Base-by-base conservation (phyloP, 768 basidiomycete species). In the Baorangia bicolor region DNA sequence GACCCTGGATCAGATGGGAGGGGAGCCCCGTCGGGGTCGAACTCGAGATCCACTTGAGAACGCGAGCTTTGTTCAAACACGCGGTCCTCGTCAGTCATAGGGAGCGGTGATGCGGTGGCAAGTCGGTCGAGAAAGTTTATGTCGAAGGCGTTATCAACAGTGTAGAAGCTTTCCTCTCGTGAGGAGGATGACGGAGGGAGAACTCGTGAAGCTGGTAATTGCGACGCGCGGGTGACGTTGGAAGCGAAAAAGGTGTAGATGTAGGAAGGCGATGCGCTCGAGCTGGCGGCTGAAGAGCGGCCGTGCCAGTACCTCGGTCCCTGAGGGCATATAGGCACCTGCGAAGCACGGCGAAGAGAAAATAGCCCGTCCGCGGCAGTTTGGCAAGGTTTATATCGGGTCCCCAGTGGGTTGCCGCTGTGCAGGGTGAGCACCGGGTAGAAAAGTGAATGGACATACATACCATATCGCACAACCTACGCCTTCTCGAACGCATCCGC, bases 401-500 rank as follows among this genome's bases (percentile, higher is more conserved):
- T 85, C 27, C 87, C 87, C 12, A 88, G 73, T 4, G 83, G 73
- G 54, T 87, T 88, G 1, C 87, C 87, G 57, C 85, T 86, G 57
- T 25, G n/a, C 42, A 43, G n/a, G 25, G 39, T 64, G 38, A 68
- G 62, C 42, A 45, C 25, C 23, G 47, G 18, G 43, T 28, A 21
- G n/a, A 53, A 50, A 49, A 40, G 34, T 1, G 25, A 30, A 43
- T 4, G 42, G 5, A 39, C 9, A 34, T 7, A 70, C 78, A 64
- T 49, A 78, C 83, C 84, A 87, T 42, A 76, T 76, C 3, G 79
- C 76, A 70, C 87, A 90, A 20, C 84, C 87, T 11, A 90, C 74
- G 6, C 85, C 86, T 67, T 88, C 85, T 33, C 83, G 78, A 37
- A 83, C 67, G 61, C 87, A 90, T 14, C 87, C 86, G 60, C 87